Evolutionary conservation across 768 basidiomycete genomes (phyloP).

Genomic region (Termitomyces sp.): DNA sequence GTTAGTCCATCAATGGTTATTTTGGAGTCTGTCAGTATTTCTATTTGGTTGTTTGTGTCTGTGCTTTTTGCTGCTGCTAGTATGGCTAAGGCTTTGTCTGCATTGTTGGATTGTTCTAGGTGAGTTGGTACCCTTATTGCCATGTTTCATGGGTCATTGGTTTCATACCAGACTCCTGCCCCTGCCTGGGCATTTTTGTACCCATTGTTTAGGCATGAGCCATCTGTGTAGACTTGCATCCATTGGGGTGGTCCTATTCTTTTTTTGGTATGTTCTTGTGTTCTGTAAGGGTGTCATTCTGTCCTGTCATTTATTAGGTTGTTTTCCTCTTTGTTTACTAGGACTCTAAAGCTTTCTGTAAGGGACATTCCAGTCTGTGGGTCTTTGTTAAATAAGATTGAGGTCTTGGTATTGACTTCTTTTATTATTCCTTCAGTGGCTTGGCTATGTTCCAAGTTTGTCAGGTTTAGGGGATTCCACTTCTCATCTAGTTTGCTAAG

Average conservation of each 20-base stretch:
- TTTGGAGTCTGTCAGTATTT: no score
- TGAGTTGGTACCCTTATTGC: no score
- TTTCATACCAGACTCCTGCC: no score
- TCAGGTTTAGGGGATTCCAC: not conserved
- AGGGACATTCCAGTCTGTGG: not conserved
- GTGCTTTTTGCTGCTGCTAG: no score
- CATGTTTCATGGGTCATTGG: no score
- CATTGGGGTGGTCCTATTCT: not conserved
- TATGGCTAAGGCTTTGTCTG: no score
- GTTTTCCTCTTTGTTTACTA: not conserved
- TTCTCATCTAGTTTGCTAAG: not conserved
- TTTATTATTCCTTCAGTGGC: not conserved
- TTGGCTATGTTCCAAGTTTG: not conserved
- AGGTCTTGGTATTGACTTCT: not conserved
- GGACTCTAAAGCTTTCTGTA: not conserved
- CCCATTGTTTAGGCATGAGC: no score
- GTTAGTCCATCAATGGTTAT: no score
- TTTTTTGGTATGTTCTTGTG: not conserved
- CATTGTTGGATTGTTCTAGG: no score
- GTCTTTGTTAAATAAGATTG: not conserved
- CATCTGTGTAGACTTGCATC: no score
- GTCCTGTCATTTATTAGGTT: not conserved
- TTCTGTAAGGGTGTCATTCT: not conserved
- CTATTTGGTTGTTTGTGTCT: no score
- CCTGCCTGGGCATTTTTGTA: no score